Percentiles rank a stretch among this genome's conserved stretches.
Conservation (phyloP, 108 stramenopile species). For the Skeletonema marinoi region DNA sequence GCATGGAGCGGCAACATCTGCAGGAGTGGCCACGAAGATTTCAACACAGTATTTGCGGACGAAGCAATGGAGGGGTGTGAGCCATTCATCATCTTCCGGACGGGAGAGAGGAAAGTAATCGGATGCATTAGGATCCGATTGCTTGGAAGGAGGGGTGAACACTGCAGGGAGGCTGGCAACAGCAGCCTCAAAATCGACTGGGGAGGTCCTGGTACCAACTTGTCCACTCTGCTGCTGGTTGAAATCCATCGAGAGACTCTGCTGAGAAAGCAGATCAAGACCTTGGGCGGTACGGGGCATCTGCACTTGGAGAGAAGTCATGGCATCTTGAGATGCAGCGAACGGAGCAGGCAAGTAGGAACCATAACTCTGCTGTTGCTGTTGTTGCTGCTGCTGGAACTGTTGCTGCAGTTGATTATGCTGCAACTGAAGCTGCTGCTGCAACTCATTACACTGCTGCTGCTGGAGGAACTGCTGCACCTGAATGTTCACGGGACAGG, state of each 20-base stretch:
- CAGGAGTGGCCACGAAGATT: slow-evolving; percentile 70
- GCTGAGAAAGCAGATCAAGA: slow-evolving; percentile 2
- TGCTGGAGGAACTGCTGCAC: slow-evolving; percentile 25
- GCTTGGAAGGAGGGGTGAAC: slow-evolving; percentile 6
- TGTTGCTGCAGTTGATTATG: slow-evolving; percentile 23
- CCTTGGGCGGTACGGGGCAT: slow-evolving; percentile 4
- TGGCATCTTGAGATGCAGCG: slow-evolving; percentile 10
- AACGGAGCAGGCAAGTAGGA: background rate
- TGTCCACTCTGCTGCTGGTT: background rate
- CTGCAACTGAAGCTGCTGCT: slow-evolving; percentile 36
- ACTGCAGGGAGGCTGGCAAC: slow-evolving; percentile 11
- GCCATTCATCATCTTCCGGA: slow-evolving; percentile 73
- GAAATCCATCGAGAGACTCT: background rate
- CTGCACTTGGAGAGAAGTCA: slow-evolving; percentile 9
- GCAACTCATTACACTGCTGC: slow-evolving; percentile 17
- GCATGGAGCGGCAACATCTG: slow-evolving; percentile 76
- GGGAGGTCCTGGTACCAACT: background rate
- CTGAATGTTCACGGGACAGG: slow-evolving; percentile 15
- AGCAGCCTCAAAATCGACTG: slow-evolving; percentile 16
- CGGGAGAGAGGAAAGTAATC: slow-evolving; percentile 64
- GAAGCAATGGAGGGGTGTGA: slow-evolving; percentile 86
- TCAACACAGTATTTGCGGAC: slow-evolving; percentile 78
- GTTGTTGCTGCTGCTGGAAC: slow-evolving; percentile 18
- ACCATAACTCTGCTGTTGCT: background rate
- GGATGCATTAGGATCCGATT: slow-evolving; percentile 9